Evolutionary conservation across 2,329 filamentous ascomycete genomes (phyloP).

Genomic region (Pseudocercospora fuligena): DNA sequence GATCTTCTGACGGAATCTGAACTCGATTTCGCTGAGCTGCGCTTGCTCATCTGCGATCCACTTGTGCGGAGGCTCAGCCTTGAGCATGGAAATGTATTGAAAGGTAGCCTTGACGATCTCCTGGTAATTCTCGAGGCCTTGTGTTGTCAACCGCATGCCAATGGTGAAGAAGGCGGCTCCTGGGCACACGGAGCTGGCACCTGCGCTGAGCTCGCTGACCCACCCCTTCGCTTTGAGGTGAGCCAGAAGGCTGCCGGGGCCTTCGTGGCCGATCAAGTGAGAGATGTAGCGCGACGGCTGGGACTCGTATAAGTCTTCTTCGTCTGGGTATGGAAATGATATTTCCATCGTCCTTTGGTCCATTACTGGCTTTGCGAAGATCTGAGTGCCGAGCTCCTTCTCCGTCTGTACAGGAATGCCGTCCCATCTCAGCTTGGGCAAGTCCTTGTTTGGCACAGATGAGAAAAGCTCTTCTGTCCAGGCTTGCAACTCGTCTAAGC

Average conservation of each 20-base stretch:
- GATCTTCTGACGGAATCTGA: conserved; percentile 92
- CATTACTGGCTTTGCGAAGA: conserved; percentile 91
- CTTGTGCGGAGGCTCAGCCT: conserved; percentile 77
- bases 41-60: conserved; percentile 97
- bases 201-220: conserved; percentile 82
- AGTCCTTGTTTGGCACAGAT: conserved; percentile 77
- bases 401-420: conserved; percentile 63
- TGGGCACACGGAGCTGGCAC: conserved; percentile 75
- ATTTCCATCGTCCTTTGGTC: conserved; percentile 80
- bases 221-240: conserved; percentile 90
- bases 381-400: conserved; percentile 69
- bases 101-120: conserved; percentile 85
- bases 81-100: conserved; percentile 87
- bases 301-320: conserved; percentile 76
- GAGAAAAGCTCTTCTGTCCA: conserved; percentile 88
- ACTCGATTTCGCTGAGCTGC: conserved; percentile 87
- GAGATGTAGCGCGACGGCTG: conserved; percentile 85
- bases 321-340: conserved; percentile 83
- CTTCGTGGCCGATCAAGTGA: conserved; percentile 90
- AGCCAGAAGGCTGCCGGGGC: conserved; percentile 87
- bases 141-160: conserved; percentile 79
- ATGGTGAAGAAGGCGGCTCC: conserved; percentile 82
- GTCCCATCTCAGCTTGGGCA: conserved; percentile 72
- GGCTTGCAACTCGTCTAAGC: conserved; percentile 77
- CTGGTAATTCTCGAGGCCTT: conserved; percentile 79